A percentile compares a stretch with the other conserved stretches of the same genome.
phyloP scores from a whole-genome alignment of 2,329 filamentous ascomycete genomes.

The Exophiala xenobiotica region DNA sequence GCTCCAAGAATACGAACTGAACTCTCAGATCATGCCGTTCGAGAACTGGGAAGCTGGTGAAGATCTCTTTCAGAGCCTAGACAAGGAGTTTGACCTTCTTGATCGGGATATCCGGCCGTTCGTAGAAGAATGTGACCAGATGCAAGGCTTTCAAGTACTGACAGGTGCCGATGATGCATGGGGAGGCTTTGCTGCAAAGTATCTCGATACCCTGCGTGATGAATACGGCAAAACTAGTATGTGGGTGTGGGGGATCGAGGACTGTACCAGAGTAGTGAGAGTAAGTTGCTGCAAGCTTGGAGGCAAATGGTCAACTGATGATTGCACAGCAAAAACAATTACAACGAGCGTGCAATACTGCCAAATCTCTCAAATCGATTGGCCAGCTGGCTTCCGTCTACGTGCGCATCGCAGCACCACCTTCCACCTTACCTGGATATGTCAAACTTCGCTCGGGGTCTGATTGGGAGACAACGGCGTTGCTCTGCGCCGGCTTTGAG shows the following conservation, averaged over 20 bases:
- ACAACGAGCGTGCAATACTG: conserved; percentile 69
- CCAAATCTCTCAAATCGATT: conserved; percentile 68
- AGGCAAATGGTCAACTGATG: conserved; percentile 4
- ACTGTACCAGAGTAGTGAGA: conserved; percentile 54
- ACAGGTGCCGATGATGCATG: conserved; percentile 73
- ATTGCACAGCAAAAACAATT: conserved; percentile 56
- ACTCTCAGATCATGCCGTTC: conserved; percentile 77
- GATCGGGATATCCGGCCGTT: conserved; percentile 89
- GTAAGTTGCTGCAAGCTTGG: conserved; percentile 41
- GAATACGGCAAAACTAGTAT: conserved; percentile 86
- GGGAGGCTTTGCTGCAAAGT: conserved; percentile 73
- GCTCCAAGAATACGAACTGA: conserved; percentile 81
- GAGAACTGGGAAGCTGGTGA: conserved; percentile 72
- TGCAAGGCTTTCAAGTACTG: conserved; percentile 83
- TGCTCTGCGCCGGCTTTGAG: conserved; percentile 75
- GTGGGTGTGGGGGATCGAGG: conserved; percentile 83
- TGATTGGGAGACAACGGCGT: conserved; percentile 75
- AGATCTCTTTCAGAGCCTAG: conserved; percentile 70
- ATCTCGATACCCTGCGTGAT: conserved; percentile 76
- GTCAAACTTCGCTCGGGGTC: conserved; percentile 63
- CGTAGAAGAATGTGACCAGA: conserved; percentile 86
- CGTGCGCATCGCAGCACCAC: conserved; percentile 69
- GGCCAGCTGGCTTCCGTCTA: conserved; percentile 72
- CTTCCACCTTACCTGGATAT: conserved; percentile 56
- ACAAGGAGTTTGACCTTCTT: conserved; percentile 79